These are phyloP conservation scores for Pisolithus orientalis DNA, from an alignment of 768 basidiomycete species.

Conservation along the genomic window DNA sequence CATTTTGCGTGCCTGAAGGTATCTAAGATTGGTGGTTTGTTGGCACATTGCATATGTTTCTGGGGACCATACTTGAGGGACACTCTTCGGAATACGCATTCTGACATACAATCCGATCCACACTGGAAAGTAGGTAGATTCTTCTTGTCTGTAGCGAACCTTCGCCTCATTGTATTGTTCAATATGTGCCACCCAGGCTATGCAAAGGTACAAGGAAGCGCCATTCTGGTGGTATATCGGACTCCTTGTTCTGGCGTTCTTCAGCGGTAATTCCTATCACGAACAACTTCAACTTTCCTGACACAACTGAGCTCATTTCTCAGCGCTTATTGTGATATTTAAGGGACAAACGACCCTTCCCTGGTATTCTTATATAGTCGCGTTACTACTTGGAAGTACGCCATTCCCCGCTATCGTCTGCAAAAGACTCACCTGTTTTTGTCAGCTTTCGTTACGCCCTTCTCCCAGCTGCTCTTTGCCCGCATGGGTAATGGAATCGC, in stretches of 20 bases:
- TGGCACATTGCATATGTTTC: constrained; percentile 51
- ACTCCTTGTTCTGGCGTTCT: constrained; percentile 44
- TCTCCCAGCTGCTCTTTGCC: constrained; percentile 49
- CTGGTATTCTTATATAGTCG: constrained; percentile 57
- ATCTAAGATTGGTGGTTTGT: constrained; percentile 49
- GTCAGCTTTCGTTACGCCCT: constrained; percentile 26
- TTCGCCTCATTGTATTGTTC: not conserved
- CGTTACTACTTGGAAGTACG: constrained; percentile 45
- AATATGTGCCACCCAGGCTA: constrained; percentile 29
- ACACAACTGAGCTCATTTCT: not conserved
- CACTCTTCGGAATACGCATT: constrained; percentile 44
- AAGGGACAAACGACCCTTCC: constrained; percentile 57
- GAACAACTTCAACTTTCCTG: no score
- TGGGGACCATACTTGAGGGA: constrained; percentile 47
- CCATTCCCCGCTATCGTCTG: constrained; percentile 24
- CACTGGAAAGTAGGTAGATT: constrained; percentile 40
- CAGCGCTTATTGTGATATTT: constrained; percentile 50
- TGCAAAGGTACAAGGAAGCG: constrained; percentile 54
- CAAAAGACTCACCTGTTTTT: not conserved
- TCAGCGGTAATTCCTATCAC: constrained; percentile 38
- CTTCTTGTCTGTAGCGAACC: not conserved
- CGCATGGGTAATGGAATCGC: constrained; percentile 58
- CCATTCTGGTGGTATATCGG: constrained; percentile 57
- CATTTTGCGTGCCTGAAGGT: not conserved
- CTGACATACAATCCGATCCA: constrained; percentile 45